Evolutionary conservation across 2,329 filamentous ascomycete genomes (phyloP).

Genomic region (Xylaria sp.): DNA sequence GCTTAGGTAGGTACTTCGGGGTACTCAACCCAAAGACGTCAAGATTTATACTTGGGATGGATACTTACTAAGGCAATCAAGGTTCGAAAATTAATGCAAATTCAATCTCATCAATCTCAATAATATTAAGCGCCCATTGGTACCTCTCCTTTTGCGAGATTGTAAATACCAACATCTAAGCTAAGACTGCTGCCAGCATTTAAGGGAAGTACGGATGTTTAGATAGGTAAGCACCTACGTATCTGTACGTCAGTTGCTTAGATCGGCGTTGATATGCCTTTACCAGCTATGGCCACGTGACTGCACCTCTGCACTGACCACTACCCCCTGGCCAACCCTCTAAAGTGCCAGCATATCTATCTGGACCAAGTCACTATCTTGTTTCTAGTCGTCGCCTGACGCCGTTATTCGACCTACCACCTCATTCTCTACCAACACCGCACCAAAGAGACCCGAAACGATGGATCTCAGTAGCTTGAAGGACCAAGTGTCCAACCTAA

Average conservation of each 20-base stretch:
- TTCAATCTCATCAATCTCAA: too few species aligned
- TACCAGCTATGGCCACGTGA: slow-evolving; percentile 19
- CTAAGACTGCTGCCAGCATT: too few species aligned
- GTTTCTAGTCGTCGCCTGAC: slow-evolving; percentile 23
- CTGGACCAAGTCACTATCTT: slow-evolving; percentile 12
- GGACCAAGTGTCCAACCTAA: slow-evolving; percentile 89
- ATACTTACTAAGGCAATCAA: too few species aligned
- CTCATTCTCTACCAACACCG: slow-evolving; percentile 11
- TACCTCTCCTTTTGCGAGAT: not conserved
- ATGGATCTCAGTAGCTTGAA: slow-evolving; percentile 91
- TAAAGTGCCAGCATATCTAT: slow-evolving; percentile 33
- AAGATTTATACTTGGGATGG: not conserved
- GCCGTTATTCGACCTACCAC: slow-evolving; percentile 2
- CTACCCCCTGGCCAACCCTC: slow-evolving; percentile 3
- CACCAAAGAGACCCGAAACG: slow-evolving; percentile 38
- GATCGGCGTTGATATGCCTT: slow-evolving; percentile 12
- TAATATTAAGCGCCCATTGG: not conserved
- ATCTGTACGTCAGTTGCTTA: not conserved
- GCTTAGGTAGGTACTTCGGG: not conserved
- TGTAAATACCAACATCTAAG: not conserved
- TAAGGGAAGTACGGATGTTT: too few species aligned
- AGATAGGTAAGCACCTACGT: not conserved
- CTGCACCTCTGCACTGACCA: slow-evolving; percentile 14
- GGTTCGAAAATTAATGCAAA: not conserved
- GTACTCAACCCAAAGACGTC: not conserved